Base-by-base conservation (phyloP, 192 early-diverging fungal species). In the Borealophlyctis nickersoniae region DNA sequence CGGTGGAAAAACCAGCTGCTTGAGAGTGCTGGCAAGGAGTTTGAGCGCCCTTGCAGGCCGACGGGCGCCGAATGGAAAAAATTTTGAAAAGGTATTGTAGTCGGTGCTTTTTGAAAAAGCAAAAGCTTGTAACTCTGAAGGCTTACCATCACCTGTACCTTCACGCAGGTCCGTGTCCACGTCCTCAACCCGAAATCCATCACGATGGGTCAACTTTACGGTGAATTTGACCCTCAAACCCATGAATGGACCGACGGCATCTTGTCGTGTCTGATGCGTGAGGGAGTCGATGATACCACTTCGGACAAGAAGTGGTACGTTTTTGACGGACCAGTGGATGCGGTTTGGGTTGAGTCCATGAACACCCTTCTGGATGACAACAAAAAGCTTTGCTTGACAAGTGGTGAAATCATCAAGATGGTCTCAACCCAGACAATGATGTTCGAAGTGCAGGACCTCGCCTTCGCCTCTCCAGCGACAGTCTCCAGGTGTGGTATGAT, bases 321-420 rank as follows among this genome's bases (percentile, higher is more conserved):
- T 54, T 86, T 86, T 66, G 84, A 86, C 61, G 84, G 84, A 2
- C 84, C 84, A 4, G 84, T 86, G 9, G 84, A 86, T 63, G 84
- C 84, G 13, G 82, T 86, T 9, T 86, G 84, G 84, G 79, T 86
- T 13, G 84, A 86, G 60, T 69, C 66, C 49, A 84, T 84, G 81
- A 86, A 86, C 52, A 86, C 84, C 2, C 64, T 86, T 2, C 66
- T 86, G 36, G 84, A 86, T 57, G 84, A 86, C 63, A 86, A 86
- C 72, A 86, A 86, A 59, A 86, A 86, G 69, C 65, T 86, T 16
- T 86, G 84, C 60, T 70, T 86, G 29, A 78, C 72, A 23, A 78
- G 75, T 62, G 84, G 84, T 16, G 84, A 86, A 72, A 86, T 86
- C 55, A 86, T 86, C 62, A 81, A 86, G 57, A 86, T 86, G 84